These are phyloP conservation scores for Starmerella gropengiesseri DNA, from an alignment of 805 yeast species.

Conservation along the genomic window DNA sequence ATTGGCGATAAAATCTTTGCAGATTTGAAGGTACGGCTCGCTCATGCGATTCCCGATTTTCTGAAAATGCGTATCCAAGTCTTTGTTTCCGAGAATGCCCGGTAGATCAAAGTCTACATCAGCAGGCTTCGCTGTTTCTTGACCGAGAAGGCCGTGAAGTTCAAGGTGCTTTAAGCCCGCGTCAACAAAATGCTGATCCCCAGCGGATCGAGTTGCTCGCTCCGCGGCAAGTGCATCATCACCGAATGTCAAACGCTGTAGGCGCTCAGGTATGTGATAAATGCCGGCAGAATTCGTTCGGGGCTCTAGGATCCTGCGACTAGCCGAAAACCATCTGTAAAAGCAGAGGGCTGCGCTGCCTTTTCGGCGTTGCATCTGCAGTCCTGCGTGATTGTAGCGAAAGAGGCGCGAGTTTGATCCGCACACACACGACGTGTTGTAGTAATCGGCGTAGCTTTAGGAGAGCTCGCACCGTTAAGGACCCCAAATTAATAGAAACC, in stretches of 20 bases:
- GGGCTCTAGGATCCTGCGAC: neutral
- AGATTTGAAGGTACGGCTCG: slow-evolving; percentile 43
- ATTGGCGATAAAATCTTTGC: slow-evolving; percentile 4
- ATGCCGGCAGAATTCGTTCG: slow-evolving; percentile 28
- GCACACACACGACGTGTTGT: neutral
- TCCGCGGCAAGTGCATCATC: too few species aligned
- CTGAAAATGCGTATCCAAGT: slow-evolving; percentile 77
- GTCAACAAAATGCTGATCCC: slow-evolving; percentile 1
- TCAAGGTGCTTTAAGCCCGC: slow-evolving; percentile 19
- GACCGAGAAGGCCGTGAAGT: slow-evolving; percentile 15
- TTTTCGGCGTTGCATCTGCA: too few species aligned
- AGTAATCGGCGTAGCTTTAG: neutral
- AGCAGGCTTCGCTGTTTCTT: slow-evolving; percentile 18
- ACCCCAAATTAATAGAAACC: too few species aligned
- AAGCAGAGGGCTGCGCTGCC: too few species aligned
- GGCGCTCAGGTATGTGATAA: slow-evolving; percentile 23
- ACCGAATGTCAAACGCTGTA: slow-evolving; percentile 18
- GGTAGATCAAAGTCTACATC: slow-evolving; percentile 41
- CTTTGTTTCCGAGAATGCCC: slow-evolving; percentile 47
- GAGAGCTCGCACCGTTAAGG: too few species aligned
- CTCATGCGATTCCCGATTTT: slow-evolving; percentile 47
- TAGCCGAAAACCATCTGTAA: neutral
- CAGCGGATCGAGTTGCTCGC: neutral
- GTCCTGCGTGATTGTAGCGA: too few species aligned
- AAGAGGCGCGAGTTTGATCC: neutral